Percentiles rank a stretch among this genome's conserved stretches.
Evolutionary conservation across 192 early-diverging fungal species (phyloP).

Genomic region (Backusella liffmaniae): DNA sequence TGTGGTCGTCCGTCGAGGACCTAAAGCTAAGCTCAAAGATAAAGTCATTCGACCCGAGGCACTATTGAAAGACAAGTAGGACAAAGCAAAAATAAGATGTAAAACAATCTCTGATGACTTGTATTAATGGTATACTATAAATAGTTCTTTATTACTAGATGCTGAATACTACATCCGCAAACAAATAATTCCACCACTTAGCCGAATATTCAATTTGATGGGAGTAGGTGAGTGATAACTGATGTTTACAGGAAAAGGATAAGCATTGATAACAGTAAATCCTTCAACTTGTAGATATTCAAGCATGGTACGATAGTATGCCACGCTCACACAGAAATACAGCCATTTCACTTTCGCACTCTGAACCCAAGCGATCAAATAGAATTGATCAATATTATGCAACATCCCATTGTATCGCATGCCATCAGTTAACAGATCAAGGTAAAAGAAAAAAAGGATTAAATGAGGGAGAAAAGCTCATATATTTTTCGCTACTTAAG

Average conservation of each 20-base stretch:
- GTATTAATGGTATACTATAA: background rate
- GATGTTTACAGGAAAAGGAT: background rate
- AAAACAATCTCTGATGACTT: background rate
- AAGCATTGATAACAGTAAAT: background rate
- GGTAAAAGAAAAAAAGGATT: slow-evolving; percentile 22
- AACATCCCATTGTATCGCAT: slow-evolving; percentile 62
- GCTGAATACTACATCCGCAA: slow-evolving; percentile 83
- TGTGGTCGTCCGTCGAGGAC: slow-evolving; percentile 74
- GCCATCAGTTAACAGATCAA: slow-evolving; percentile 46
- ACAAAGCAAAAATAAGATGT: background rate
- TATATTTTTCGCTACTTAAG: background rate
- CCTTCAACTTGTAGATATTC: slow-evolving; percentile 47
- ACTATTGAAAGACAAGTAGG: slow-evolving; percentile 57
- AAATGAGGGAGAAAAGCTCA: background rate
- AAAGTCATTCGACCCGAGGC: slow-evolving; percentile 68
- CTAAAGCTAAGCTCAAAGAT: slow-evolving; percentile 66
- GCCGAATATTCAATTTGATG: slow-evolving; percentile 75
- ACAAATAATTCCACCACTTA: slow-evolving; percentile 80
- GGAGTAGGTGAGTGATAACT: slow-evolving; percentile 49
- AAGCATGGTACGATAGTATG: slow-evolving; percentile 72
- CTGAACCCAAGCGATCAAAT: slow-evolving; percentile 14
- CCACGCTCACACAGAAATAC: slow-evolving; percentile 55
- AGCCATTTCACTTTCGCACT: slow-evolving; percentile 38
- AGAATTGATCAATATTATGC: slow-evolving; percentile 75
- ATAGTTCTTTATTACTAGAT: slow-evolving; percentile 59